Evolutionary conservation across 1,284 basidiomycete genomes (phyloP).

Genomic region (Xerocomus minutiporus): DNA sequence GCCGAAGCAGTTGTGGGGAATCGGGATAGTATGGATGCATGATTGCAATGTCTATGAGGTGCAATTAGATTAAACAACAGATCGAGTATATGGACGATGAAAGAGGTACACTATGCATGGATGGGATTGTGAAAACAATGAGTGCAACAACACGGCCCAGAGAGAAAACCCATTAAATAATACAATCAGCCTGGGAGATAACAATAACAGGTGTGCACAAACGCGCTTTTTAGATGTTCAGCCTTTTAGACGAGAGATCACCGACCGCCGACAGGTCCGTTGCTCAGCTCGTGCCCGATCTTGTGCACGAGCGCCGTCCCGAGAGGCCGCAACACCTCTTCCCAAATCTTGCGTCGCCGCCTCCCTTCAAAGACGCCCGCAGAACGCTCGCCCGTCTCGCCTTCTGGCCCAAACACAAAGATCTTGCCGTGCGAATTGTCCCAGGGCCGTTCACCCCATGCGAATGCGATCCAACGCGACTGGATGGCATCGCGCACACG

Average conservation of each 20-base stretch:
- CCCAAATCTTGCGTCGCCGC: slow-evolving; percentile 50
- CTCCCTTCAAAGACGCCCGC: slow-evolving; percentile 42
- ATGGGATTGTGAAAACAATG: neutral
- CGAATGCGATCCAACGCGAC: slow-evolving; percentile 68
- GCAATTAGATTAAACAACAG: neutral
- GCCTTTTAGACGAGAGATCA: slow-evolving; percentile 8
- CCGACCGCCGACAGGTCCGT: slow-evolving; percentile 46
- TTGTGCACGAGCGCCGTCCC: slow-evolving; percentile 65
- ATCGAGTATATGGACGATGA: neutral
- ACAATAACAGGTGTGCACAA: neutral
- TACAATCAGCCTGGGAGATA: neutral
- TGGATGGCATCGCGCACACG: slow-evolving; percentile 67
- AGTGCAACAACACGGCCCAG: neutral
- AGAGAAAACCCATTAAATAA: slow-evolving; percentile 8
- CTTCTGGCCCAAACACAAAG: slow-evolving; percentile 62
- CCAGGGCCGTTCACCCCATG: slow-evolving; percentile 68
- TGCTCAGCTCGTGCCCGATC: slow-evolving; percentile 64
- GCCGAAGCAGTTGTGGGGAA: no score
- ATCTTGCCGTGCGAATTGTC: slow-evolving; percentile 49
- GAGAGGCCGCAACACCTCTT: slow-evolving; percentile 58
- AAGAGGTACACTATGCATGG: neutral
- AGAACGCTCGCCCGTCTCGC: slow-evolving; percentile 46
- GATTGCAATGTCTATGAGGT: neutral
- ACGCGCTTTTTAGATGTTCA: slow-evolving; percentile 13
- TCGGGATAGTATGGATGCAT: neutral